phyloP scores from a whole-genome alignment of 345 rosid genomes.

The Populus tremula region DNA sequence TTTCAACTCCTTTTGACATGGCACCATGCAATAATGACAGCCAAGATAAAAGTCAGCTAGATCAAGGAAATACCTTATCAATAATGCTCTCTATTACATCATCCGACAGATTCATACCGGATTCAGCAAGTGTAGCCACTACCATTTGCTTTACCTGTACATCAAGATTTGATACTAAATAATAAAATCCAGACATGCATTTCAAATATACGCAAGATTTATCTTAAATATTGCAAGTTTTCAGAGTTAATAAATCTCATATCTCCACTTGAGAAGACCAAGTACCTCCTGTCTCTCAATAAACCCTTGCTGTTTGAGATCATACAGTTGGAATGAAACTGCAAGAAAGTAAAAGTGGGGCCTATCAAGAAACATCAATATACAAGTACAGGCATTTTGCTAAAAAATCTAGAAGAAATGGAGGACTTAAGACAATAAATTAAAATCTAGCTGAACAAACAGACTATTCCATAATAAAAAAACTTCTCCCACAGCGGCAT shows the following conservation, averaged over 20 bases:
- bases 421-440: not conserved
- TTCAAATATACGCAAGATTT: not conserved
- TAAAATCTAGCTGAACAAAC: not conserved
- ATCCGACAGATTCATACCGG: constrained; percentile 30
- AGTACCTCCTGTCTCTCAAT: constrained; percentile 34
- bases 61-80: constrained; percentile 19
- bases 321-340: constrained; percentile 34
- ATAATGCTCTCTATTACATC: constrained; percentile 30
- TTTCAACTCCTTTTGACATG: not conserved
- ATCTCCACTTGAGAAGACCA: not conserved
- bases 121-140: constrained; percentile 34
- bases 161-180: not conserved
- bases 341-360: constrained; percentile 5
- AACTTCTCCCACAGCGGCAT: not conserved
- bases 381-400: not conserved
- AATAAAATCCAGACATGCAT: not conserved
- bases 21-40: not conserved
- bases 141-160: constrained; percentile 34
- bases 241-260: not conserved
- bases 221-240: not conserved
- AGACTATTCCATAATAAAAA: not conserved
- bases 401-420: not conserved
- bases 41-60: not conserved
- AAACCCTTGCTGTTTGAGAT: constrained; percentile 31
- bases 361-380: not conserved